A percentile compares a stretch with the other conserved stretches of the same genome.
These are phyloP conservation scores for Saccharomyces jurei DNA, from an alignment of 805 yeast species.

Conservation along the genomic window DNA sequence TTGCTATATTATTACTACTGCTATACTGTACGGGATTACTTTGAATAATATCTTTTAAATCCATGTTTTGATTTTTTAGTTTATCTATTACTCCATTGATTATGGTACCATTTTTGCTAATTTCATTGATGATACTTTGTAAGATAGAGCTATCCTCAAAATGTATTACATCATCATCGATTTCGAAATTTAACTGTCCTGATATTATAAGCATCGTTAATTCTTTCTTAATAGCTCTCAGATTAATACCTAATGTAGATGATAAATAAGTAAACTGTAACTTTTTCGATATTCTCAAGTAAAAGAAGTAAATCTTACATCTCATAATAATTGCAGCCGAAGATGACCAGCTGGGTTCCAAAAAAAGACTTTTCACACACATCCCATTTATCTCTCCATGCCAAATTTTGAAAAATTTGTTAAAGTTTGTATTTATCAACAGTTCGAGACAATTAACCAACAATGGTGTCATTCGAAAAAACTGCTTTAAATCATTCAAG, in stretches of 20 bases:
- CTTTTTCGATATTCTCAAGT: conserved; percentile 19
- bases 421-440: conserved; percentile 18
- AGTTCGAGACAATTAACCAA: conserved; percentile 13
- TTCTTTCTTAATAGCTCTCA: conserved; percentile 13
- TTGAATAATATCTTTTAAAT: conserved; percentile 9
- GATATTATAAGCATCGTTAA: conserved; percentile 11
- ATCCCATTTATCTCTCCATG: conserved; percentile 9
- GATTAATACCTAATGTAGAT: conserved; percentile 14
- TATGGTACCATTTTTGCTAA: not conserved
- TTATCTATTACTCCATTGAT: conserved; percentile 4
- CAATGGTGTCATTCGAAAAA: conserved; percentile 9
- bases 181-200: conserved; percentile 16
- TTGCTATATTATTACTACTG: not conserved
- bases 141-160: conserved; percentile 6
- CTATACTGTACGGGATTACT: not conserved
- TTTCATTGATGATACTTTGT: not conserved
- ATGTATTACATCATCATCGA: conserved; percentile 12
- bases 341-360: conserved; percentile 14
- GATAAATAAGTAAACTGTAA: conserved; percentile 22
- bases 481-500: conserved; percentile 11
- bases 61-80: conserved; percentile 4
- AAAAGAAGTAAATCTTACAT: conserved; percentile 24
- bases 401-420: conserved; percentile 21
- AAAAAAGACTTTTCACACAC: conserved; percentile 13
- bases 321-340: conserved; percentile 16